These are phyloP conservation scores for Zasmidium citrigriseum DNA, from an alignment of 2,329 filamentous ascomycete species.

Conservation along the genomic window DNA sequence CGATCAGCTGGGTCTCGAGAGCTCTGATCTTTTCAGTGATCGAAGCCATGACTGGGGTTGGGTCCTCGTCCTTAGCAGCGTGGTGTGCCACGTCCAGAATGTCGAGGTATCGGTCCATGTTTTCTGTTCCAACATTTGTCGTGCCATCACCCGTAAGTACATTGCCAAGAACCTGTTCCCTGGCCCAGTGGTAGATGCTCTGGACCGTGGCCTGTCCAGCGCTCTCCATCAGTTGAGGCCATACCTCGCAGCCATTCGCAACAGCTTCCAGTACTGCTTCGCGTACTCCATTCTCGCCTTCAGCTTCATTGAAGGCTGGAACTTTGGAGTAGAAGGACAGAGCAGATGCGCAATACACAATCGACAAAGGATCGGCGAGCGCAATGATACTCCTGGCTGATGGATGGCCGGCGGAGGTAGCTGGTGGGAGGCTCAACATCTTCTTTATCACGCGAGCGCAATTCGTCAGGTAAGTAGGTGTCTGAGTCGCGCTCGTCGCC, in stretches of 20 bases:
- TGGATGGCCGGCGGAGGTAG: background rate
- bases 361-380: constrained; percentile 25
- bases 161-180: constrained; percentile 34
- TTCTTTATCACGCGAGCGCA: constrained; percentile 17
- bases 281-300: constrained; percentile 14
- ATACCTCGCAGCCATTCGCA: constrained; percentile 43
- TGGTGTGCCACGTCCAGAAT: constrained; percentile 31
- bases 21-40: constrained; percentile 30
- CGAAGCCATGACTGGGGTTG: constrained; percentile 13
- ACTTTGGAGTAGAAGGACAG: constrained; percentile 17
- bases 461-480: constrained; percentile 14
- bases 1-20: constrained; percentile 17
- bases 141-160: constrained; percentile 5
- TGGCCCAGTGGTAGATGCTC: constrained; percentile 33
- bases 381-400: constrained; percentile 10
- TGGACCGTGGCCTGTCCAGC: constrained; percentile 32
- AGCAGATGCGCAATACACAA: constrained; percentile 21
- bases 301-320: constrained; percentile 1
- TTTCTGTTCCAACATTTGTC: constrained; percentile 6
- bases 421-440: constrained; percentile 10
- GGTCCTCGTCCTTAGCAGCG: constrained; percentile 18
- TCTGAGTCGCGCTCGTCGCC: constrained; percentile 8
- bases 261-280: constrained; percentile 42
- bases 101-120: constrained; percentile 23
- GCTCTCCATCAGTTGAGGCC: constrained; percentile 44